phyloP scores from a whole-genome alignment of 2,329 filamentous ascomycete genomes.

The Colletotrichum musae region DNA sequence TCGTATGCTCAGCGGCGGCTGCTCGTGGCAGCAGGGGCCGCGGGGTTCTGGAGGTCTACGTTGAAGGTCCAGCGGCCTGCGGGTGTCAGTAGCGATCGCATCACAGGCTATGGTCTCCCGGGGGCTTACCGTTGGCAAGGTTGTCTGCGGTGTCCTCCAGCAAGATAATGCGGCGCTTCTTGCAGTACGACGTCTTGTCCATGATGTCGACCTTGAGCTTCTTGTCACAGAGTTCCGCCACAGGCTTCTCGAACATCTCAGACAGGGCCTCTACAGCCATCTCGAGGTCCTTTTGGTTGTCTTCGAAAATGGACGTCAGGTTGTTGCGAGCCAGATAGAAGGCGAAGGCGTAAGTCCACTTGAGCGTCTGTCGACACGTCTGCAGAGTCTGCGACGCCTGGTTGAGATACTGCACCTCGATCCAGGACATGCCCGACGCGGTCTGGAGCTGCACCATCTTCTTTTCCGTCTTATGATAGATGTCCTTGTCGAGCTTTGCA shows the following conservation, averaged over 20 bases:
- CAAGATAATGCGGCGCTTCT: constrained; percentile 89
- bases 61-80: constrained; percentile 65
- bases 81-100: constrained; percentile 45
- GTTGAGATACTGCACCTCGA: constrained; percentile 97
- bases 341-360: constrained; percentile 99
- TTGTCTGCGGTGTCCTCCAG: constrained; percentile 95
- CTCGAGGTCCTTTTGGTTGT: constrained; percentile 98
- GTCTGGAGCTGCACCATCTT: constrained; percentile 98
- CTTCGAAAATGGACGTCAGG: constrained; percentile 95
- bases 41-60: constrained; percentile 48
- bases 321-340: constrained; percentile 98
- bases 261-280: constrained; percentile 96
- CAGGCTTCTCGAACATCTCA: constrained; percentile 99
- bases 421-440: constrained; percentile 97
- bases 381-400: constrained; percentile 94
- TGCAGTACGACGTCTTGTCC: constrained; percentile 98
- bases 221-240: constrained; percentile 84
- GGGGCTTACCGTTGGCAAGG: constrained; percentile 79
- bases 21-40: constrained; percentile 44
- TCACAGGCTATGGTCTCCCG: constrained; percentile 48
- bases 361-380: constrained; percentile 96
- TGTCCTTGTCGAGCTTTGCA: constrained; percentile 95
- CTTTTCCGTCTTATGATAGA: constrained; percentile 96
- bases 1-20: constrained; percentile 43
- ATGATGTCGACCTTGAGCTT: constrained; percentile 98